A percentile compares a stretch with the other conserved stretches of the same genome.
These are phyloP conservation scores for Clavaria fumosa DNA, from an alignment of 768 basidiomycete genomes.

Conservation along the genomic window DNA sequence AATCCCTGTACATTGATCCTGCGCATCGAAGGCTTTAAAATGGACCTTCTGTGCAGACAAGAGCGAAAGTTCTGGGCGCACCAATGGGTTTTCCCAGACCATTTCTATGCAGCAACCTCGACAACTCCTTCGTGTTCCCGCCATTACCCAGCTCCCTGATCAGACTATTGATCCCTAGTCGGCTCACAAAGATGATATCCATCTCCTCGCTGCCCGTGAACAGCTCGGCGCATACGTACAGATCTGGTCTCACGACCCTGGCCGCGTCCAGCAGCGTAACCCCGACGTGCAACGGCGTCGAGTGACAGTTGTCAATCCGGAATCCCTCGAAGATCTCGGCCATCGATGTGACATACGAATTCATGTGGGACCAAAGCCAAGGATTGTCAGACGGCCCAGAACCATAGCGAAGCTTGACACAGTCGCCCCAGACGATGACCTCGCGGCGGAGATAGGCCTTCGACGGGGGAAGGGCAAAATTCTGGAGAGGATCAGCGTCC, in stretches of 20 bases:
- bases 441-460: constrained; percentile 92
- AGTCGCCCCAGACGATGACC: constrained; percentile 96
- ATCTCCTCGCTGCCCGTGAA: constrained; percentile 93
- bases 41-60: no score
- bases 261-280: constrained; percentile 86
- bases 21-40: not conserved
- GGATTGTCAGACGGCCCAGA: constrained; percentile 65
- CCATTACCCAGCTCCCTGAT: constrained; percentile 93
- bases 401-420: constrained; percentile 95
- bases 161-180: constrained; percentile 85
- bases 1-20: constrained; percentile 91
- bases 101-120: constrained; percentile 74
- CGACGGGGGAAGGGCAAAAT: constrained; percentile 85
- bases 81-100: constrained; percentile 91
- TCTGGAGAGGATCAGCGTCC: constrained; percentile 84
- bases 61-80: constrained; percentile 18
- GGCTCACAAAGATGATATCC: constrained; percentile 83
- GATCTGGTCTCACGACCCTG: constrained; percentile 70
- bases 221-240: constrained; percentile 95
- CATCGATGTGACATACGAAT: constrained; percentile 62
- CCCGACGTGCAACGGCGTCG: constrained; percentile 95
- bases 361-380: constrained; percentile 92
- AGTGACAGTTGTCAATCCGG: constrained; percentile 97
- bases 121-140: constrained; percentile 79
- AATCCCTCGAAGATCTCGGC: constrained; percentile 87